phyloP scores from a whole-genome alignment of 2,329 filamentous ascomycete genomes.

The Colletotrichum sp. region DNA sequence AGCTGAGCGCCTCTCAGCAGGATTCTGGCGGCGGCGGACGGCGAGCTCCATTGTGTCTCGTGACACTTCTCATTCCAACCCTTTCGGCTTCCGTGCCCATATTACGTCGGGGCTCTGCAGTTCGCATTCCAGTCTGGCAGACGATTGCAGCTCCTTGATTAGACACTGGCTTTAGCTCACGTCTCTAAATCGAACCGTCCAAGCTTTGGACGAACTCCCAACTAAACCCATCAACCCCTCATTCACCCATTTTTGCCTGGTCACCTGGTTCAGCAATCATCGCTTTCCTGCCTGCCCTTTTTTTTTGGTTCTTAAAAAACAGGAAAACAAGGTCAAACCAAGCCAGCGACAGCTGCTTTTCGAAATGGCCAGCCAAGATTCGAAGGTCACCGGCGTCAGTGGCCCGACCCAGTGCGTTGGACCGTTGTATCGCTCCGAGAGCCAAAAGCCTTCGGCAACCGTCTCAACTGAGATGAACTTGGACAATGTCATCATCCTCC shows the following conservation, averaged over 20 bases:
- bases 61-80: neutral
- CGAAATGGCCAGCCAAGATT: conserved; percentile 7
- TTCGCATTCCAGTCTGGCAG: neutral
- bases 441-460: conserved; percentile 84
- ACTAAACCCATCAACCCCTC: neutral
- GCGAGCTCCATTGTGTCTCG: conserved; percentile 19
- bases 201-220: neutral
- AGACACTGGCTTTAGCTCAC: neutral
- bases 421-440: conserved; percentile 76
- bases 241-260: neutral
- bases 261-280: neutral
- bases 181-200: neutral
- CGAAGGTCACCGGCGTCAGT: neutral
- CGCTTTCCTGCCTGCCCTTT: neutral
- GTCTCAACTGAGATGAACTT: conserved; percentile 83
- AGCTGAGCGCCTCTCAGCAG: neutral
- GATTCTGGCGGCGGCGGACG: neutral
- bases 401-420: conserved; percentile 70
- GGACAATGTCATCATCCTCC: conserved; percentile 87
- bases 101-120: neutral
- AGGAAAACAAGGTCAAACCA: neutral
- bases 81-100: neutral
- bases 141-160: neutral
- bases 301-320: too few relatives aligned
- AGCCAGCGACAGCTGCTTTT: neutral